Evolutionary conservation across 495 filamentous ascomycete genomes (phyloP).

Genomic region (Aspergillus affinis): DNA sequence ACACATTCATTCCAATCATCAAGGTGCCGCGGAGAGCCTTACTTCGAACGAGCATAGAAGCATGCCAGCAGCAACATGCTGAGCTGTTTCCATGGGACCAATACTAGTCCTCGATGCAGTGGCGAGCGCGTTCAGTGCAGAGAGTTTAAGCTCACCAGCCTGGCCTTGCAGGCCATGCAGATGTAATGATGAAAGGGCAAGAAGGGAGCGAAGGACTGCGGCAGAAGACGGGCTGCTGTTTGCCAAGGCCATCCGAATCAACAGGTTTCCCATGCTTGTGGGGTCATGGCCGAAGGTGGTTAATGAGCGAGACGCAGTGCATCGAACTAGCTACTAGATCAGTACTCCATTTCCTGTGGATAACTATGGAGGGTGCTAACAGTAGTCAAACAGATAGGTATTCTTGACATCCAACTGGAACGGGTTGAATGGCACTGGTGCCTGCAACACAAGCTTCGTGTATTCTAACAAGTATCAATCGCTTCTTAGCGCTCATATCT

Average conservation of each 20-base stretch:
- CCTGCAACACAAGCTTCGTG: not conserved
- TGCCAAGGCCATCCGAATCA: conserved; percentile 13
- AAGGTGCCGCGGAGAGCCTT: too few relatives aligned
- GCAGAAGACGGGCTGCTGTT: conserved; percentile 11
- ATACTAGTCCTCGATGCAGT: conserved; percentile 8
- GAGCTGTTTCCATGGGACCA: conserved; percentile 8
- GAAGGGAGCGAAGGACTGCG: conserved; percentile 10
- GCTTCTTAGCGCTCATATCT: too few relatives aligned
- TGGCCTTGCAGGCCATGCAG: conserved; percentile 11
- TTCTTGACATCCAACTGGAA: not conserved
- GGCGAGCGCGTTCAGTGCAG: conserved; percentile 8
- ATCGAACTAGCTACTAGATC: not conserved
- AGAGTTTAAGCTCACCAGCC: conserved; percentile 14
- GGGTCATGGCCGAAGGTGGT: not conserved
- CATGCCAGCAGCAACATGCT: conserved; percentile 20
- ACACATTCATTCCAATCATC: too few relatives aligned
- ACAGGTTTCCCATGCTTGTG: conserved; percentile 4
- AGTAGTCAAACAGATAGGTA: not conserved
- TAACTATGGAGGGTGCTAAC: not conserved
- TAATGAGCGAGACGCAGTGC: not conserved
- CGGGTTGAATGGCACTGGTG: not conserved
- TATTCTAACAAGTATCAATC: not conserved
- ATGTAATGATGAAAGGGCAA: conserved; percentile 13
- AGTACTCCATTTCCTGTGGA: not conserved
- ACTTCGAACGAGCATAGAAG: conserved; percentile 19